Evolutionary conservation across 1,284 basidiomycete genomes (phyloP).

Genomic region (Ceratobasidium sp.): DNA sequence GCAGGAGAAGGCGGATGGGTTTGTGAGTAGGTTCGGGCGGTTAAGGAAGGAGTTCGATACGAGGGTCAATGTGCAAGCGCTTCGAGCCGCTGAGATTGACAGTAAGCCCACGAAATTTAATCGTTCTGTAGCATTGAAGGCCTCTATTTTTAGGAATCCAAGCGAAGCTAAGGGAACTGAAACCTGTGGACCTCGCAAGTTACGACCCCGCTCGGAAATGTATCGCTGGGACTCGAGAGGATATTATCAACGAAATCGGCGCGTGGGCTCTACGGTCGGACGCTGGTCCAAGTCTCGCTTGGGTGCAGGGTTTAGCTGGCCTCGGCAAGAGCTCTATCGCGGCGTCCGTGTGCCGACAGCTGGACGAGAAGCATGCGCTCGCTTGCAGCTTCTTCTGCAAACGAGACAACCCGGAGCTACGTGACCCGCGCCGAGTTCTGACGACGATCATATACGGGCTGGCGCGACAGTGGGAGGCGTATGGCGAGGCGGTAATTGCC

Average conservation of each 20-base stretch:
- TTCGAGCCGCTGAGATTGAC: background rate
- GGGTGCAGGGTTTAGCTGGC: constrained; percentile 48
- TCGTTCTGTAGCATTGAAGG: background rate
- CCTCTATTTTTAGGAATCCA: background rate
- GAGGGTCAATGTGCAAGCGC: background rate
- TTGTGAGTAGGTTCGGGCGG: background rate
- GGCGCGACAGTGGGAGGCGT: background rate
- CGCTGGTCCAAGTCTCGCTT: constrained; percentile 7
- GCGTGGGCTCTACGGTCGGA: background rate
- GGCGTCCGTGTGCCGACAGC: constrained; percentile 45
- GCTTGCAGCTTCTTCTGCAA: constrained; percentile 51
- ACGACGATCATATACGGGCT: constrained; percentile 30
- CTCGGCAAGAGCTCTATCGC: constrained; percentile 49
- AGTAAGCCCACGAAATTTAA: background rate
- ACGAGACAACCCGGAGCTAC: constrained; percentile 41
- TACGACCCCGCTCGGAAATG: background rate
- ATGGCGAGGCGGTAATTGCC: background rate
- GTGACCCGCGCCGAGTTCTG: constrained; percentile 26
- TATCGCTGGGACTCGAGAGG: background rate
- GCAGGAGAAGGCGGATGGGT: background rate
- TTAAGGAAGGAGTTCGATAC: background rate
- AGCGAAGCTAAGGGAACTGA: background rate
- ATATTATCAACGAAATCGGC: background rate
- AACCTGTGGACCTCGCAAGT: background rate
- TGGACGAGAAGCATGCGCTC: constrained; percentile 41